These are phyloP conservation scores for Przewalskia tangutica DNA, from an alignment of 257 asterid genomes.

Conservation along the genomic window DNA sequence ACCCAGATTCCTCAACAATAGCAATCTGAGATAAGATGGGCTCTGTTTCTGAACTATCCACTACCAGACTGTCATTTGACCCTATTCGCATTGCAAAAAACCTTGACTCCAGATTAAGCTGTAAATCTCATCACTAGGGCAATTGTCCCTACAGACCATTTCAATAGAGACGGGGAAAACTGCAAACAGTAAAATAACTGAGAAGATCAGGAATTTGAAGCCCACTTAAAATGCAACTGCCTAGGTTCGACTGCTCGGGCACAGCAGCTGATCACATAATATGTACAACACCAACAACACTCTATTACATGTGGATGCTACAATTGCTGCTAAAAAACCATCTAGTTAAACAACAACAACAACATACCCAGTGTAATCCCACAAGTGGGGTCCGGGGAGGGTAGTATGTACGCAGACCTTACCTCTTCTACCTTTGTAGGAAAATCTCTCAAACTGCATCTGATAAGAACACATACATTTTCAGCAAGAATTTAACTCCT, in stretches of 20 bases:
- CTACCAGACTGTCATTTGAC: conserved; percentile 52
- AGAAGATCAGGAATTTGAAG: not conserved
- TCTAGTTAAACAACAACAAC: not conserved
- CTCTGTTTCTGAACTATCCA: conserved; percentile 76
- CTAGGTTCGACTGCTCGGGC: not conserved
- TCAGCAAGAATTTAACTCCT: not conserved
- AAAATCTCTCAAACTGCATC: not conserved
- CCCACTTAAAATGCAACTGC: not conserved
- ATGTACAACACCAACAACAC: not conserved
- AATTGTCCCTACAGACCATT: conserved; percentile 23
- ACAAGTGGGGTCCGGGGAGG: no score
- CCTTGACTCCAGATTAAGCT: conserved; percentile 29
- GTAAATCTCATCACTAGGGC: conserved; percentile 25
- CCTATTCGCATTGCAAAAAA: conserved; percentile 57
- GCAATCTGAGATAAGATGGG: conserved; percentile 64
- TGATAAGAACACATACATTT: not conserved
- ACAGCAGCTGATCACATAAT: not conserved
- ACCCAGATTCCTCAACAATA: conserved; percentile 37
- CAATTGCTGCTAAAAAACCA: not conserved
- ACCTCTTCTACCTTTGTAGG: no score
- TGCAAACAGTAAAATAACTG: conserved; percentile 7
- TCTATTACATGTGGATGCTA: not conserved
- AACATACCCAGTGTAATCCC: no score
- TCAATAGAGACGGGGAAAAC: conserved; percentile 25
- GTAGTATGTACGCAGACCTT: no score